These are phyloP conservation scores for Trypanosomatidae sp. DNA, from an alignment of 208 protist species.

Conservation along the genomic window DNA sequence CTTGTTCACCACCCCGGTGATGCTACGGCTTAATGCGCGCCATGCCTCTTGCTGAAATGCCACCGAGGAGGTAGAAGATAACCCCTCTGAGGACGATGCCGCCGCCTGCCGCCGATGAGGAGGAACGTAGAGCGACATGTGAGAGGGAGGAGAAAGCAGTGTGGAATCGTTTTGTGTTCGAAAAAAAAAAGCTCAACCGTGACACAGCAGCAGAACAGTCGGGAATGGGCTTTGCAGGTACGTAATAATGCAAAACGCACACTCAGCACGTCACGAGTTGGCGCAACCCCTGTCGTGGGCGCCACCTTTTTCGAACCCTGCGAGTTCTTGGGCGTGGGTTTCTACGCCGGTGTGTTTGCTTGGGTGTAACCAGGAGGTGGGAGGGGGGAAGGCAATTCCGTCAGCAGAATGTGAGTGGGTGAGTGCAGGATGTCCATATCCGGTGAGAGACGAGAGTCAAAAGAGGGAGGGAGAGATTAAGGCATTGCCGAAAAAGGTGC, in stretches of 20 bases:
- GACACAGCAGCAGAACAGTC: neutral
- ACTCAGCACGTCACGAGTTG: neutral
- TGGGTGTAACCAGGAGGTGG: neutral
- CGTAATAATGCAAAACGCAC: neutral
- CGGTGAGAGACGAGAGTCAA: neutral
- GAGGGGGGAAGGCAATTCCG: neutral
- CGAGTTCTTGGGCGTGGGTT: neutral
- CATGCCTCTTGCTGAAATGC: constrained; percentile 92
- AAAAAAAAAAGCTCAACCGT: too few species aligned
- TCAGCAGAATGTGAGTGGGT: neutral
- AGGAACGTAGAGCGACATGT: constrained; percentile 73
- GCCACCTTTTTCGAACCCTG: neutral
- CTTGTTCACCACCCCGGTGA: constrained; percentile 98
- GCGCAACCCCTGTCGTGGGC: neutral
- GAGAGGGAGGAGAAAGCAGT: neutral
- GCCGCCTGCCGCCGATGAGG: constrained; percentile 58
- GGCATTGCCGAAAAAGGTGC: neutral
- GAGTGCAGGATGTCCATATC: neutral
- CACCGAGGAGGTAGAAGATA: constrained; percentile 25
- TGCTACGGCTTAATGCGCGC: constrained; percentile 96
- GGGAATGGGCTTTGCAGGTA: neutral
- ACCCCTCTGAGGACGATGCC: constrained; percentile 21
- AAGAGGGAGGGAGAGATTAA: neutral
- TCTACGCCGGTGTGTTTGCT: neutral
- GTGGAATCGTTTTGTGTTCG: neutral